Evolutionary conservation across 805 yeast species (phyloP), one percentile per base, ranked within the genome.

Genomic region (Metschnikowia peoriensis): DNA sequence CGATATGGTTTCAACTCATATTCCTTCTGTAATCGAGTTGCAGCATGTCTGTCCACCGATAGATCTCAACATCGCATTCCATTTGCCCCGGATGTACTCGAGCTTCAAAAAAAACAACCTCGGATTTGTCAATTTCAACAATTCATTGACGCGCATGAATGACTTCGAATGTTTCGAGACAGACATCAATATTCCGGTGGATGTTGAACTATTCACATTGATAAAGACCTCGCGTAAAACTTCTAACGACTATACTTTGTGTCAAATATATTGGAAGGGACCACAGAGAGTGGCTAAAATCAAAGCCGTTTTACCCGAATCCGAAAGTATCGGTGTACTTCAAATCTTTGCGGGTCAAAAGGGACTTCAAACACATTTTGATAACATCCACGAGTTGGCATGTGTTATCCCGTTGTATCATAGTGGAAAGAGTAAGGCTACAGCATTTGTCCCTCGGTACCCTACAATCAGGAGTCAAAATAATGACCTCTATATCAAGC

Each of bases 31-130:
- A 52, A 82, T 82, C 41, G 86, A 82, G 54, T 86, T 88, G 57
- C 99, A 94, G 68, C 97, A 89, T 69, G 81, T 93, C 17, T 78
- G 82, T 32, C 98, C 97, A 4, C 89, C 96, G 2, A 72, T 93
- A 55, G 92, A 89, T 55, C 86, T 88, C 37, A 78, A 83, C 57
- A 82, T 86, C 22, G 92, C 94, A 14, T 77, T 89, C 53, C 82
- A 90, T 44, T 73, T 93, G 46, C 99, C 99, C 0, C 80, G 96
- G 32, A 82, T 86, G n/a, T 88, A 90, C 63, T 92, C 97, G 0
- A 86, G 89, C 0, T 90, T 86, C 61, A 82, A 86, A 66, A 75
- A 72, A 39, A 81, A 83, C 63, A 74, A 77, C 1, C 66, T 93
- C 41, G 75, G 76, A 53, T 77, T 91, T 49, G 52, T 64, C 49